A percentile compares a stretch with the other conserved stretches of the same genome.
These are phyloP conservation scores for Chytridiales sp. DNA, from an alignment of 371 early-diverging fungal genomes.

Conservation along the genomic window DNA sequence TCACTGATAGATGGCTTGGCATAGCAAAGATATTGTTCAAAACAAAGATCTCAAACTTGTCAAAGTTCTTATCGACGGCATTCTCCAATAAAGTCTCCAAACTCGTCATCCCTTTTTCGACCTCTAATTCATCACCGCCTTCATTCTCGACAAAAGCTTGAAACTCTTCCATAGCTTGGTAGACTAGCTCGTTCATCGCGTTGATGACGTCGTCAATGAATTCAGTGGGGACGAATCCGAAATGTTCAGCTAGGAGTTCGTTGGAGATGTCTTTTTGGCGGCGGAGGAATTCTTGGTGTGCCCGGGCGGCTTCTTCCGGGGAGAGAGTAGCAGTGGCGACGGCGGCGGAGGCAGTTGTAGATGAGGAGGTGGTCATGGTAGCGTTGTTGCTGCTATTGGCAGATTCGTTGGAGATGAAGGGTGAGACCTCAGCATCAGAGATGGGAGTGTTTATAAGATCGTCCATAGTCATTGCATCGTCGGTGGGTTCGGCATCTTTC, in stretches of 20 bases:
- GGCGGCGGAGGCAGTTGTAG: no score
- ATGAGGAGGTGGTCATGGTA: no score
- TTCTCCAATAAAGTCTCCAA: slow-evolving; percentile 70
- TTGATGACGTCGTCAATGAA: slow-evolving; percentile 76
- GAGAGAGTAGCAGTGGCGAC: no score
- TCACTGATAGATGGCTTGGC: slow-evolving; percentile 52
- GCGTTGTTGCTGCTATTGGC: no score
- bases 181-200: slow-evolving; percentile 65
- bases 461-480: no score
- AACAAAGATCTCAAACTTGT: slow-evolving; percentile 70
- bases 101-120: slow-evolving; percentile 50
- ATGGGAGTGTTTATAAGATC: no score
- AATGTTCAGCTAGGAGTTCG: slow-evolving; percentile 61
- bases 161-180: slow-evolving; percentile 61
- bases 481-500: no score
- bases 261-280: slow-evolving; percentile 1
- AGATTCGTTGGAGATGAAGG: no score
- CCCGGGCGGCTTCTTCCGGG: no score
- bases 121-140: slow-evolving; percentile 28
- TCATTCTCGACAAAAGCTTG: slow-evolving; percentile 57
- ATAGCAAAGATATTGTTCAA: slow-evolving; percentile 67
- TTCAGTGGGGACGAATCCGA: slow-evolving; percentile 66
- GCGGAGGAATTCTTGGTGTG: no score
- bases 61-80: slow-evolving; percentile 72
- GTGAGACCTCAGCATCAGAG: no score